Conservation (phyloP, 495 filamentous ascomycete genomes). For the Xylaria cubensis region DNA sequence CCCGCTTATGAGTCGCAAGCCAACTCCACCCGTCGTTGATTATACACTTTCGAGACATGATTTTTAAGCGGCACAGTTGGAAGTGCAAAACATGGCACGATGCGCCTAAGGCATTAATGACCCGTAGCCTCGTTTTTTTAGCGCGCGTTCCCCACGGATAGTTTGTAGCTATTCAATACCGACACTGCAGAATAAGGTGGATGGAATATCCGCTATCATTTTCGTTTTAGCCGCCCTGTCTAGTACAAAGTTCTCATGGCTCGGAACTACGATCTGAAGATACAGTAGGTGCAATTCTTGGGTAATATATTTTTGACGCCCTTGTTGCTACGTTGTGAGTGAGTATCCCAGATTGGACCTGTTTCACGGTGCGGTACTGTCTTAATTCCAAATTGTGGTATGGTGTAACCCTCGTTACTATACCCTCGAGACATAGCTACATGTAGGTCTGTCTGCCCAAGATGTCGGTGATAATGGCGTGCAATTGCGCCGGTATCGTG, state of each 20-base stretch:
- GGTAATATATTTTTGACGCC: conserved; percentile 5
- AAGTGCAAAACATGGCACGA: neutral
- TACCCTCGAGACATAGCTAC: neutral
- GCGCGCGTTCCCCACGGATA: neutral
- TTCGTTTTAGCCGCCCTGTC: conserved; percentile 12
- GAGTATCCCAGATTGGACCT: neutral
- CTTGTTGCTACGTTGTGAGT: neutral
- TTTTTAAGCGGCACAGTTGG: conserved; percentile 5
- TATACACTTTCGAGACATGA: neutral
- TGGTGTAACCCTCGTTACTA: neutral
- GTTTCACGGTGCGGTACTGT: neutral
- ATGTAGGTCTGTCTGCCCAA: neutral
- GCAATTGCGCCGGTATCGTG: conserved; percentile 12
- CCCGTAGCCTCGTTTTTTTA: neutral
- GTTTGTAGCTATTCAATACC: too few relatives aligned
- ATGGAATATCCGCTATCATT: too few relatives aligned
- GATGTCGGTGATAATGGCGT: neutral
- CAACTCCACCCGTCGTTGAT: neutral
- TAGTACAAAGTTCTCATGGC: neutral
- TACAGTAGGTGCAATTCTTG: neutral
- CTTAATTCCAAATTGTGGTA: neutral
- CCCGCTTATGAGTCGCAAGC: neutral
- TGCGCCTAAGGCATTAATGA: neutral
- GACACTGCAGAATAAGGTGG: too few relatives aligned
- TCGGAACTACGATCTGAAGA: neutral